phyloP scores from a whole-genome alignment of 2,329 filamentous ascomycete genomes.

The Lachnellula hyalina region DNA sequence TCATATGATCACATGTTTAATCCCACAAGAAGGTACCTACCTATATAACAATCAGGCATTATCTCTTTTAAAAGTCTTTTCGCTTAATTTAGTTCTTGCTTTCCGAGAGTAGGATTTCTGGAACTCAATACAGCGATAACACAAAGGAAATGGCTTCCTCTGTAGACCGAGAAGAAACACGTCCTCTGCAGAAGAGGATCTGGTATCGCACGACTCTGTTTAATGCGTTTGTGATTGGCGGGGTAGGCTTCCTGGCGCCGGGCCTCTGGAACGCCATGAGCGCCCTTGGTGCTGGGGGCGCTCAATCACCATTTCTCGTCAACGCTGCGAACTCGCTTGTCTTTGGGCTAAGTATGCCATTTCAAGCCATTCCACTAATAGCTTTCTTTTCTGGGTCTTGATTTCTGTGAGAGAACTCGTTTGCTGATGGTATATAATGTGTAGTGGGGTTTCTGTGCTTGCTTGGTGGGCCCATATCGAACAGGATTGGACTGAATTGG shows the following conservation, averaged over 20 bases:
- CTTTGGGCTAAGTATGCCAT: slow-evolving; percentile 51
- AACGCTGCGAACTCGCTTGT: slow-evolving; percentile 42
- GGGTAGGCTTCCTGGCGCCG: slow-evolving; percentile 35
- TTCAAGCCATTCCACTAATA: slow-evolving; percentile 38
- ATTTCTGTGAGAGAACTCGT: not conserved
- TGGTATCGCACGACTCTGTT: slow-evolving; percentile 48
- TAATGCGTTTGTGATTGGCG: slow-evolving; percentile 35
- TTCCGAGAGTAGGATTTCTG: not conserved
- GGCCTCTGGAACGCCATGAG: slow-evolving; percentile 41
- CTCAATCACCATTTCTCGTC: slow-evolving; percentile 36
- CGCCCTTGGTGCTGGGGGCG: slow-evolving; percentile 37
- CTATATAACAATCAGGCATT: not conserved
- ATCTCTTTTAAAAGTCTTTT: not conserved
- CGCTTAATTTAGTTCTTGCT: not conserved
- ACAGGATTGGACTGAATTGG: slow-evolving; percentile 63
- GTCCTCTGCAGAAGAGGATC: not conserved
- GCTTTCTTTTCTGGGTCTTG: slow-evolving; percentile 49
- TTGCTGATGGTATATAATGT: slow-evolving; percentile 47
- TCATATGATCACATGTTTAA: not conserved
- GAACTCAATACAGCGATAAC: not conserved
- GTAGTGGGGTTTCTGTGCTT: slow-evolving; percentile 45
- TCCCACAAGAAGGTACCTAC: not conserved
- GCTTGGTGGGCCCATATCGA: slow-evolving; percentile 56
- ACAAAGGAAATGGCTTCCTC: not conserved
- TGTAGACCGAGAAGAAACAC: not conserved